Conservation (phyloP, 192 early-diverging fungal species). For the Phycomyces nitens region DNA sequence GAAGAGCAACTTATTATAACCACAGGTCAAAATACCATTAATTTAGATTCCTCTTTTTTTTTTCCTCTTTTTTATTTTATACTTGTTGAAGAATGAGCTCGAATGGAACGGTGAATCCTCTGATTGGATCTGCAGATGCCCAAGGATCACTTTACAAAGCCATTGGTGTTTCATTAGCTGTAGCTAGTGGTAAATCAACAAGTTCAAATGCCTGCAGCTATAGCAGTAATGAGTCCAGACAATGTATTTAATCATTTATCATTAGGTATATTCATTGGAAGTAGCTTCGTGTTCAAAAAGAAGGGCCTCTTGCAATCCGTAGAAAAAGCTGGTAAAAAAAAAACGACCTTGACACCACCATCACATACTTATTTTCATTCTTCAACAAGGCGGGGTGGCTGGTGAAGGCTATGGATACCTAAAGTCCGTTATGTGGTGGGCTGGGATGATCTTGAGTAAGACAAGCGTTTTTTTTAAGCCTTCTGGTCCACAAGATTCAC, state of each 20-base stretch:
- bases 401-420: conserved; percentile 57
- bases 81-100: conserved; percentile 5
- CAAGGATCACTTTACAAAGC: conserved; percentile 48
- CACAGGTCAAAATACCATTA: too few relatives aligned
- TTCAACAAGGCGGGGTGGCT: conserved; percentile 36
- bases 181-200: conserved; percentile 48
- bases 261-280: conserved; percentile 86
- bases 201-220: not conserved
- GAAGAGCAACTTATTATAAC: too few relatives aligned
- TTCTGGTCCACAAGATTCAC: not conserved
- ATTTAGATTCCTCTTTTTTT: not conserved
- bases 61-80: conserved; percentile 3
- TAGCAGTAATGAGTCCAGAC: not conserved
- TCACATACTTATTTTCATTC: not conserved
- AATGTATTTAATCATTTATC: conserved; percentile 4
- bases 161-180: conserved; percentile 81
- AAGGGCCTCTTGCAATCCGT: conserved; percentile 83
- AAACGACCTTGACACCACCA: too few relatives aligned
- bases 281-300: conserved; percentile 94
- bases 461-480: not conserved
- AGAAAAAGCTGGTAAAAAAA: conserved; percentile 44
- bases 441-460: conserved; percentile 57
- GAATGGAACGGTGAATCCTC: conserved; percentile 15
- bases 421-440: conserved; percentile 55
- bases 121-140: not conserved